These are phyloP conservation scores for Coniferiporia weirii DNA, from an alignment of 1,284 basidiomycete species.

Conservation along the genomic window DNA sequence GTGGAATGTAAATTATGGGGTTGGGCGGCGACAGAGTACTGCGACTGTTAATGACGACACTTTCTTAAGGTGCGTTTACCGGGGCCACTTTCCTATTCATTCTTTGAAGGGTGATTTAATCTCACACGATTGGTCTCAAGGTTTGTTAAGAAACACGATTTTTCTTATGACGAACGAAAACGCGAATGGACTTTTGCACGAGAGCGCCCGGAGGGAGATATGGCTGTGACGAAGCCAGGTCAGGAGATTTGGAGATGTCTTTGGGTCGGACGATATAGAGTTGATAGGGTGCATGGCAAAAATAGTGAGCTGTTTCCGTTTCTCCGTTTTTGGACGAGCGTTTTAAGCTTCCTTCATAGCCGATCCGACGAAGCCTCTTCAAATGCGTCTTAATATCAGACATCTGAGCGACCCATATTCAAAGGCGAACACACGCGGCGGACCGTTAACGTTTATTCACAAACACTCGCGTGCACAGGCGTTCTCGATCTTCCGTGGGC, in stretches of 20 bases:
- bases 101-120: background rate
- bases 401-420: slow-evolving; percentile 48
- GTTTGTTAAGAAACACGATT: slow-evolving; percentile 36
- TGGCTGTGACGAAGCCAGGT: slow-evolving; percentile 32
- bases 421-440: slow-evolving; percentile 37
- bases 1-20: slow-evolving; percentile 22
- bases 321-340: slow-evolving; percentile 11
- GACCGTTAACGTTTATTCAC: slow-evolving; percentile 65
- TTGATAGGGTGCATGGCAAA: slow-evolving; percentile 34
- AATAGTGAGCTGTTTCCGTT: slow-evolving; percentile 14
- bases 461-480: slow-evolving; percentile 72
- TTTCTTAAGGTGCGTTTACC: slow-evolving; percentile 41
- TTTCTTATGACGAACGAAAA: slow-evolving; percentile 39
- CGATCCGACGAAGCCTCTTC: slow-evolving; percentile 51
- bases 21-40: slow-evolving; percentile 43
- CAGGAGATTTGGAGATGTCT: slow-evolving; percentile 67
- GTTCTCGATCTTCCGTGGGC: slow-evolving; percentile 68
- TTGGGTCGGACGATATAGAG: slow-evolving; percentile 60
- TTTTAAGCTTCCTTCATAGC: slow-evolving; percentile 23
- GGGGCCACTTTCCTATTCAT: background rate
- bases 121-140: background rate
- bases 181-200: slow-evolving; percentile 60
- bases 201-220: slow-evolving; percentile 41
- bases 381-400: slow-evolving; percentile 60
- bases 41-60: slow-evolving; percentile 52